These are phyloP conservation scores for Eucalyptus dawsonii DNA, from an alignment of 345 rosid species.

Conservation along the genomic window DNA sequence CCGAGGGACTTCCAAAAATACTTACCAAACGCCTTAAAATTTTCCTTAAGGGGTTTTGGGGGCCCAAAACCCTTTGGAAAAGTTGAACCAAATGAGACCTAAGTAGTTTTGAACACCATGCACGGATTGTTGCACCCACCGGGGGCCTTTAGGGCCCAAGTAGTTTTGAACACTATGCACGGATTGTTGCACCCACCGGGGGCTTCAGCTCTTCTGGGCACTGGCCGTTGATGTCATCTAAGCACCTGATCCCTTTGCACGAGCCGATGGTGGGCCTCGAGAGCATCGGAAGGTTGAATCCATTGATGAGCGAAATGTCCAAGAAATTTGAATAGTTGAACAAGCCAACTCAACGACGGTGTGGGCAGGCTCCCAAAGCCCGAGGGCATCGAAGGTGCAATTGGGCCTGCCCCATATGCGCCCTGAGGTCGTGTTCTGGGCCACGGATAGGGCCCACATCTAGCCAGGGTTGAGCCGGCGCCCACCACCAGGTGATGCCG, in stretches of 20 bases:
- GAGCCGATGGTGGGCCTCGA: neutral
- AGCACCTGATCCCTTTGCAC: neutral
- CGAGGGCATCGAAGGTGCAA: conserved; percentile 7
- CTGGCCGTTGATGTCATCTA: neutral
- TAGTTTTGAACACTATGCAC: conserved; percentile 4
- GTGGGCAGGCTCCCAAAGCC: conserved; percentile 3
- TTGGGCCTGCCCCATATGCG: conserved; percentile 14
- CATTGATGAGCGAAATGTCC: neutral
- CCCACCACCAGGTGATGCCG: conserved; percentile 9
- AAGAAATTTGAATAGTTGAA: neutral
- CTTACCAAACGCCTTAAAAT: no score
- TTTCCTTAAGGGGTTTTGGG: no score
- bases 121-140: conserved; percentile 15
- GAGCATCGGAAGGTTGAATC: conserved; percentile 13
- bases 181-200: conserved; percentile 10
- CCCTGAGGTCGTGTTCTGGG: neutral
- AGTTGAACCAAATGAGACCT: no score
- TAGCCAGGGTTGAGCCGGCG: neutral
- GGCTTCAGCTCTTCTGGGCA: neutral
- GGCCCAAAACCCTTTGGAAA: no score
- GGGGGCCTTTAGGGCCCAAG: neutral
- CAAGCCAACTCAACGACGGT: conserved; percentile 7
- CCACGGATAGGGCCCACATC: neutral
- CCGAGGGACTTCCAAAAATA: no score
- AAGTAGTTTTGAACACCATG: conserved; percentile 1